Evolutionary conservation across 78 protist genomes (phyloP), one percentile per base, ranked within the genome.

Genomic region (Chrysochromulina tobinii): DNA sequence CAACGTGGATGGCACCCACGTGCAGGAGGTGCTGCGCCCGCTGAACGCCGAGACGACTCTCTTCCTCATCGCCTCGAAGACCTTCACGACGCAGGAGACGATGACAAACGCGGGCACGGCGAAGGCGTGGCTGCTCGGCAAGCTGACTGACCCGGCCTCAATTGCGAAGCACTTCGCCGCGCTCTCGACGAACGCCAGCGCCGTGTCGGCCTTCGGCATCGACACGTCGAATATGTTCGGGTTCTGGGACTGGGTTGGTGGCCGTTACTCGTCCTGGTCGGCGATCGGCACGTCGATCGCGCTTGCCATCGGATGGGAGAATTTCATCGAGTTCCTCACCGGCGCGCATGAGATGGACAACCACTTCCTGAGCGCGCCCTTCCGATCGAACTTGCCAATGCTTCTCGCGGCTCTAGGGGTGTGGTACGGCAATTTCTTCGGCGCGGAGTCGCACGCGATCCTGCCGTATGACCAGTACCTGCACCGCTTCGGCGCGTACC

Each of bases 231-330:
- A 98, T 93, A 97, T 97, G 98, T 98, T 98, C 85, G 98, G 81
- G 59, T 98, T 98, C 94, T 98, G 99, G 99, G 99, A 98, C 90
- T 97, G 98, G 98, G 98, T 97, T 2, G 99, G 98, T 27, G 99
- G 99, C 25, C 97, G 99, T 50, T 98, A 97, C 96, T 96, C 98
- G 23, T 92, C 98, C 81, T 98, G 99, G 99, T 79, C 95, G 12
- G 99, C 99, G n/a, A 96, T 98, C 92, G 99, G 99, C 72, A 53
- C 95, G 18, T 54, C 98, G 50, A 96, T 98, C 87, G 97, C 96
- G 15, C 89, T 98, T 7, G 81, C 81, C 86, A 58, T 98, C 68
- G 98, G 98, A 25, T 73, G 92, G 91, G 99, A 97, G 64, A 48
- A 48, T 77, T 98, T 97, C 57, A 96, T 87, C n/a, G 93, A 88